Evolutionary conservation across 2,329 filamentous ascomycete genomes (phyloP), one percentile per base, ranked within the genome.

Genomic region (Epichloe sibirici): DNA sequence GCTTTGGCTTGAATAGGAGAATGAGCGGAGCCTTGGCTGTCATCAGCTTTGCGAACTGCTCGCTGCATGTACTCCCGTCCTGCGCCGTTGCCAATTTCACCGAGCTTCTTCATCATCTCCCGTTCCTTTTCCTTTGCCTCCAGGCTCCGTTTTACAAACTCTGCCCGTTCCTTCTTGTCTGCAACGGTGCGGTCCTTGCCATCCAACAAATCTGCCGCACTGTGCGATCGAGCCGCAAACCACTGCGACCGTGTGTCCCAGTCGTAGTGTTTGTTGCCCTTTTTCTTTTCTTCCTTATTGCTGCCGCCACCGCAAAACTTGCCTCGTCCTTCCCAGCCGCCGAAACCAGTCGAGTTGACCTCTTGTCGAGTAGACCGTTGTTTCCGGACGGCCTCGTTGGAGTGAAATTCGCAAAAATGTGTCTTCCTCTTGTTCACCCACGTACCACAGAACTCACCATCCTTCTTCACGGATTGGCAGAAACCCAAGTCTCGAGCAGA

Each of bases 361-460:
- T 95, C 90, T 73, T 90, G 83, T 38, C 90, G 78, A 1, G 76
- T 74, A 11, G 80, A 74, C 34, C 74, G 73, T 51, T 63, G 81
- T 63, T 88, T 90, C 51, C 83, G 79, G 3, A 97, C 72, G 28
- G 88, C 85, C 28, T 88, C 74, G 60, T 94, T 90, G 58, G 95
- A 82, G 67, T 98, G 93, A 60, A 86, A 98, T 58, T 95, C 90
- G 70, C 93, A 98, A 65, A 86, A 88, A 60, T 95, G 84, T 0
- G 90, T 95, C 61, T 90, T 88, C 51, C 89, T 82, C 58, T 80
- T 82, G 66, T 98, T 91, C 55, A 98, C 77, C 93, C 93, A 98
- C 31, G 79, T 72, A 37, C 79, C 82, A 67, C 93, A 98, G 46
- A 78, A 71, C 53, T 86, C 78, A 40, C 93, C 91, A 63, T 96